Percentiles rank a stretch among this genome's conserved stretches.
Evolutionary conservation across 257 asterid genomes (phyloP).

Genomic region (Paraleonurus japonicus): DNA sequence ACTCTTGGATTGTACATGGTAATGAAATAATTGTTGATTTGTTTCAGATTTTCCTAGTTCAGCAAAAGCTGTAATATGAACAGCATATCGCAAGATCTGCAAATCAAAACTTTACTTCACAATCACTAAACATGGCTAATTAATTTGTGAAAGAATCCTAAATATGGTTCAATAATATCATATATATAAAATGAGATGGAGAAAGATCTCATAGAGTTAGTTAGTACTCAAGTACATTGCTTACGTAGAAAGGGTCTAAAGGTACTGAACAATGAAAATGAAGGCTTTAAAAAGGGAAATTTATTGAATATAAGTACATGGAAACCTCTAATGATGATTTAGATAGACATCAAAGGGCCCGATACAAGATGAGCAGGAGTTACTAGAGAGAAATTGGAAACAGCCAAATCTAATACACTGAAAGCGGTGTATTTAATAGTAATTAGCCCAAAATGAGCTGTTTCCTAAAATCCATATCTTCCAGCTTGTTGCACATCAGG

Average conservation of each 20-base stretch:
- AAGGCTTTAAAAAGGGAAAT: background rate
- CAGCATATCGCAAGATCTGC: background rate
- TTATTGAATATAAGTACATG: background rate
- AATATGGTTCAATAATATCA: background rate
- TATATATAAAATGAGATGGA: background rate
- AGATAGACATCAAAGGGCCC: background rate
- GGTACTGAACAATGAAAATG: too few relatives aligned
- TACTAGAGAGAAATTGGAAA: background rate
- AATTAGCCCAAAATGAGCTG: background rate
- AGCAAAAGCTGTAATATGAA: background rate
- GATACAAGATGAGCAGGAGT: background rate
- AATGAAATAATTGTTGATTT: background rate
- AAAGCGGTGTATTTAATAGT: background rate
- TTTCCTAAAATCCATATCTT: background rate
- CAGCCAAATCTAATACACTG: background rate
- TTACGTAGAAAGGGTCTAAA: too few relatives aligned
- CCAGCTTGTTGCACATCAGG: constrained; percentile 5
- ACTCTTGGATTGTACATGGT: background rate
- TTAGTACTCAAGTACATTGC: too few relatives aligned
- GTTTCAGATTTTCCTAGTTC: background rate
- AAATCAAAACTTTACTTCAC: background rate
- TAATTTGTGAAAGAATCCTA: background rate
- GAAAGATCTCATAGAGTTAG: background rate
- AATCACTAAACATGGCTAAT: background rate
- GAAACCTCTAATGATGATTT: background rate